Base-by-base conservation (phyloP, 768 basidiomycete species). In the Naematelia encephala region DNA sequence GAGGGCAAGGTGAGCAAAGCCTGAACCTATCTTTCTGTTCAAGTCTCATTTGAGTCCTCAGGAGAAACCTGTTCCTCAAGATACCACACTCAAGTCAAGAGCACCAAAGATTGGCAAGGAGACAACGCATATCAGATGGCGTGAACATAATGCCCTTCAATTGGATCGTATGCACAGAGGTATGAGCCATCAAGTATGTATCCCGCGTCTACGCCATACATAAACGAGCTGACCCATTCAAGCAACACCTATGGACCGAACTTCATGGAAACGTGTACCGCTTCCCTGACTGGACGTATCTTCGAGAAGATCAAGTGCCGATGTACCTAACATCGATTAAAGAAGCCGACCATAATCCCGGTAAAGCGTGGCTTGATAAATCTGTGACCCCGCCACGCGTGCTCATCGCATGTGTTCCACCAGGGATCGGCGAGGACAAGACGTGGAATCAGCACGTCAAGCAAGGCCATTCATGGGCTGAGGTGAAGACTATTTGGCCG, bases 151-250 rank as follows among this genome's bases (percentile, higher is more conserved):
- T 8, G 87, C 88, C 1, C 74, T 79, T 21, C 75, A 79, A 12
- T 81, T 91, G 23, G 79, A 81, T 5, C 77, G 83, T 19, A 78
- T 82, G 2, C 81, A 85, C 67, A 80, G 85, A 27, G 89, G 84
- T 0, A 83, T 90, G 42, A 79, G 81, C 8, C 88, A 90, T 63
- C 89, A 91, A 77, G 86, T 86, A 59, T 22, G 69, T 52, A 16
- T 16, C 14, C 22, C 23, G n/a, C n/a, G n/a, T n/a, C n/a, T n/a
- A n/a, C n/a, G n/a, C n/a, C n/a, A n/a, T n/a, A n/a, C n/a, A n/a
- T n/a, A n/a, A n/a, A n/a, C n/a, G n/a, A n/a, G n/a, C n/a, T n/a
- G n/a, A n/a, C n/a, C n/a, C n/a, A n/a, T n/a, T n/a, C n/a, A n/a
- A 67, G 67, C 53, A 64, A 27, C 59, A 63, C 2, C 34, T 73